Base-by-base conservation (phyloP, 2,329 filamentous ascomycete genomes). In the Phaeosphaeria sp. region DNA sequence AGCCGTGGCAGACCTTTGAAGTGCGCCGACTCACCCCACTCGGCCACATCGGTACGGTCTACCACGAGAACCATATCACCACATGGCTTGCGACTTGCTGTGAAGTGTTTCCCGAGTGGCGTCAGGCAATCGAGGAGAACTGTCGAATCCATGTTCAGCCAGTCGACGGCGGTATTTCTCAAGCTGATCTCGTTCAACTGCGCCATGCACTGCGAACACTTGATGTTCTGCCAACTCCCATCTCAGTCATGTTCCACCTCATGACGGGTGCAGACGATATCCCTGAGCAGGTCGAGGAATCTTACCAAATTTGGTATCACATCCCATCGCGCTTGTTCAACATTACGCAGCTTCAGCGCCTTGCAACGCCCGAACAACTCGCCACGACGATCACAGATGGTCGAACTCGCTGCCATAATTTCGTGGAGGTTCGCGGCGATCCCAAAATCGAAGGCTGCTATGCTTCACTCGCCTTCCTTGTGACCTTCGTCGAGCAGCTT, bases 271-370 rank as follows among this genome's bases (percentile, higher is more conserved):
- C 15, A 30, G 22, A 5, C 2, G 3, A 18, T 13, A 46, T 20
- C 17, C 42, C 49, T 3, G 36, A 51, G 11, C 24, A 51, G 13
- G 45, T 58, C 13, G 27, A 51, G 6, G 60, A 65, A 36, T 39
- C 24, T 2, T 50, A 56, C 24, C 20, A 52, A 2, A 18, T 66
- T 24, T 59, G 15, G 42, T 59, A 64, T 13, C 65, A 66, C 47
- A 45, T 42, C 18, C 61, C 65, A 3, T 68, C 65, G 5, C 50
- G 60, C 9, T 60, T 63, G 59, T 68, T 68, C 59, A 67, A 65
- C n/a, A 25, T 61, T 0, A 62, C 64, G 9, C 62, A 67, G 36
- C 36, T 68, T 9, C 62, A 67, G 46, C 55, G 56, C 3, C 27
- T 62, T 18, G 64, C 60, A 6, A 43, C 43, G 15, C 40, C 53